Evolutionary conservation across 2,329 filamentous ascomycete species (phyloP).

Genomic region (Xylaria hypoxylon): DNA sequence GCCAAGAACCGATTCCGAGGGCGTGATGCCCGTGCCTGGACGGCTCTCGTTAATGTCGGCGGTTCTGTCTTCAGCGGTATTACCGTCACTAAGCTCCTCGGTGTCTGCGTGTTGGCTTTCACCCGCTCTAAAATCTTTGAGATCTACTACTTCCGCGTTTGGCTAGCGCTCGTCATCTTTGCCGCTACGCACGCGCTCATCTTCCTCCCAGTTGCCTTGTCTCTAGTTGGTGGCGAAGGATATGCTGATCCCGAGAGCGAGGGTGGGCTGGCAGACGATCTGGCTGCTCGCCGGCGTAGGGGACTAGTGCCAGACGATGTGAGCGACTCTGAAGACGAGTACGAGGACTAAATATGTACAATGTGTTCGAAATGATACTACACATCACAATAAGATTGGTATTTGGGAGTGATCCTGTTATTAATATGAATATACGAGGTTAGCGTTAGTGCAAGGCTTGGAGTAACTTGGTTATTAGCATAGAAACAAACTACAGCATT

Average conservation of each 20-base stretch:
- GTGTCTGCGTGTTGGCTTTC: constrained; percentile 91
- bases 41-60: constrained; percentile 92
- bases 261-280: constrained; percentile 88
- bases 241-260: constrained; percentile 90
- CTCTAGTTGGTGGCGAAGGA: constrained; percentile 84
- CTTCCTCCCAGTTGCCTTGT: constrained; percentile 90
- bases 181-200: constrained; percentile 89
- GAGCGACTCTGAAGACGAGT: constrained; percentile 77
- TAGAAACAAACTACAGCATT: constrained; percentile 31
- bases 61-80: constrained; percentile 96
- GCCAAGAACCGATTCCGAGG: constrained; percentile 82
- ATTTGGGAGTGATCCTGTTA: constrained; percentile 9
- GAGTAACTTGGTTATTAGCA: constrained; percentile 26
- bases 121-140: constrained; percentile 99
- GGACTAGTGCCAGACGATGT: constrained; percentile 80
- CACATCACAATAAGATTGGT: constrained; percentile 22
- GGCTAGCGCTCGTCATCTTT: constrained; percentile 90
- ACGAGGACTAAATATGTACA: constrained; percentile 53
- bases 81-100: constrained; percentile 93
- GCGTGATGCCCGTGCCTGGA: constrained; percentile 88
- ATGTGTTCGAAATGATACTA: constrained; percentile 14
- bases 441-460: constrained; percentile 28
- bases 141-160: constrained; percentile 98
- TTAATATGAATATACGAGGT: constrained; percentile 31
- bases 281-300: constrained; percentile 82